Percentiles rank a stretch among this genome's conserved stretches.
Evolutionary conservation across 495 filamentous ascomycete species (phyloP).

Genomic region (Penicillium cataractarum): DNA sequence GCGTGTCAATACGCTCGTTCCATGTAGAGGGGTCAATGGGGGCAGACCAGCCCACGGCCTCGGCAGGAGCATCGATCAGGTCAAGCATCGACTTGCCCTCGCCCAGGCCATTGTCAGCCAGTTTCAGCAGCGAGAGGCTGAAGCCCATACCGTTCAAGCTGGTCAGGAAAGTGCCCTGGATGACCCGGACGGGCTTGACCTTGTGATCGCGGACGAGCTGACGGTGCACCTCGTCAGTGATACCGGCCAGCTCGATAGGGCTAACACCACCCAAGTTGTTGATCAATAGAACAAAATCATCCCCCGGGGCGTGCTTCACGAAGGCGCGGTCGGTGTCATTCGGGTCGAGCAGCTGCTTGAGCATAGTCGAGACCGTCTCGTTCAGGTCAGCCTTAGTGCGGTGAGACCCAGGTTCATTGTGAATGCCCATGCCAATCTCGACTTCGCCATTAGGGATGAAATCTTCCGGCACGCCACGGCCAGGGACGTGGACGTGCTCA

Average conservation of each 20-base stretch:
- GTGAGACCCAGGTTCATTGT: constrained; percentile 90
- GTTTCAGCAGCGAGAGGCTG: constrained; percentile 81
- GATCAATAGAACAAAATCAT: constrained; percentile 75
- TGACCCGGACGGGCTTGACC: constrained; percentile 70
- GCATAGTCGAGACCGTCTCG: constrained; percentile 75
- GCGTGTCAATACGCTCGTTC: constrained; percentile 46
- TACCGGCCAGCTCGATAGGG: constrained; percentile 84
- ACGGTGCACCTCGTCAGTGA: constrained; percentile 81
- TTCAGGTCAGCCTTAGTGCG: constrained; percentile 67
- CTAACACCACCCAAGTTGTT: constrained; percentile 97
- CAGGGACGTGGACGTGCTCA: constrained; percentile 91
- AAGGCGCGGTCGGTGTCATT: constrained; percentile 82
- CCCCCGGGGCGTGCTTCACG: constrained; percentile 62
- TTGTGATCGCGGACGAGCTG: constrained; percentile 72
- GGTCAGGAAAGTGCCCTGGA: constrained; percentile 69
- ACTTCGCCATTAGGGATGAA: constrained; percentile 70
- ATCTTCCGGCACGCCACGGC: constrained; percentile 61
- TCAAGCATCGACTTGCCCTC: constrained; percentile 78
- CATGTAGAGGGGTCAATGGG: constrained; percentile 64
- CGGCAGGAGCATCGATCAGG: constrained; percentile 81
- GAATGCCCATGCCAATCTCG: constrained; percentile 98
- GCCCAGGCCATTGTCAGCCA: constrained; percentile 79
- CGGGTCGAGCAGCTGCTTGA: constrained; percentile 76
- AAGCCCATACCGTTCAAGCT: constrained; percentile 93
- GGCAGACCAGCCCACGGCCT: constrained; percentile 84